Evolutionary conservation across 176 grass and related monocot genomes (phyloP).

Genomic region (Eremochloa ophiuroides): DNA sequence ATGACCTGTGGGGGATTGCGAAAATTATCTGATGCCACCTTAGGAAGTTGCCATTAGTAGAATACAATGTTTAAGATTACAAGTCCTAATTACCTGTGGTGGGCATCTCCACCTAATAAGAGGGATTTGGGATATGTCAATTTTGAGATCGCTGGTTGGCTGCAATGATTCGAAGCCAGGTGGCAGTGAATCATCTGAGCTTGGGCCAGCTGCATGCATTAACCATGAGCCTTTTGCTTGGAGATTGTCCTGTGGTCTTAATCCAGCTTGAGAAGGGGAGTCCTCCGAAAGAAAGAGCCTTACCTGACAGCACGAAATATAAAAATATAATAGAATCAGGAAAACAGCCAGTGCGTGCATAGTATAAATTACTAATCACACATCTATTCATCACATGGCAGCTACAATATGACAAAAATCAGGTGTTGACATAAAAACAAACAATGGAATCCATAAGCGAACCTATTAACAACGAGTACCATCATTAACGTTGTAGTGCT

Average conservation of each 20-base stretch:
- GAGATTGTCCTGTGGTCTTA: constrained; percentile 82
- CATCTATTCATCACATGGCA: not conserved
- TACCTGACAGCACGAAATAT: constrained; percentile 51
- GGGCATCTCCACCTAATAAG: constrained; percentile 71
- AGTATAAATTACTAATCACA: not conserved
- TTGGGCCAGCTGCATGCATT: constrained; percentile 52
- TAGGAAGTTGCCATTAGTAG: not conserved
- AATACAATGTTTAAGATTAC: not conserved
- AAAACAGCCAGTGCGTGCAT: not conserved
- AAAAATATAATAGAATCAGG: not conserved
- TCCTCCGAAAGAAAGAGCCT: constrained; percentile 89
- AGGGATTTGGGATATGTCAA: constrained; percentile 70
- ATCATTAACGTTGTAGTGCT: not conserved
- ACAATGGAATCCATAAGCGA: not conserved
- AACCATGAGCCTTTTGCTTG: constrained; percentile 94
- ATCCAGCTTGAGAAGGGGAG: constrained; percentile 72
- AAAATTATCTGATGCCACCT: not conserved
- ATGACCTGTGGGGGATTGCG: not conserved
- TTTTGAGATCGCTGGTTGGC: constrained; percentile 42
- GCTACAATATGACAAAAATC: not conserved
- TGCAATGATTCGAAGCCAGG: constrained; percentile 86
- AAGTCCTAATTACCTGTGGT: constrained; percentile 42
- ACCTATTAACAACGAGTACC: not conserved
- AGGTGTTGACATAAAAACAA: not conserved
- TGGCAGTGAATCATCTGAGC: constrained; percentile 82